These are phyloP conservation scores for Triadica sebifera DNA, from an alignment of 345 rosid genomes.

Conservation along the genomic window DNA sequence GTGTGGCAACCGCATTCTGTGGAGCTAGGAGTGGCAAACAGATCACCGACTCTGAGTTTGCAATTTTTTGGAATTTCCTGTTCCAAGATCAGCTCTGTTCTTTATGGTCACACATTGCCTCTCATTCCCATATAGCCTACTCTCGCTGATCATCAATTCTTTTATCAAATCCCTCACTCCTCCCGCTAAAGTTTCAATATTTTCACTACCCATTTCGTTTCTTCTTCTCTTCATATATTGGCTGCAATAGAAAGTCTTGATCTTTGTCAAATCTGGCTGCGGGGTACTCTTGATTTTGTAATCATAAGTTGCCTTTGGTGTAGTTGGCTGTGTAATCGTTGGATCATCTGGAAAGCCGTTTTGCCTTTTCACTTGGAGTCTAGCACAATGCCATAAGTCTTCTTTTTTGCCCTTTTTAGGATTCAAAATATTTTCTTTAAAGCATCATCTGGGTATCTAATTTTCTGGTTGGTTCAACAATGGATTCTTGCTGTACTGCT, in stretches of 20 bases:
- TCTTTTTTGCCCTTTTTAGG: not conserved
- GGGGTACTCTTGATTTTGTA: not conserved
- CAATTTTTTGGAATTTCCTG: too few species aligned
- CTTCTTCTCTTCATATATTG: not conserved
- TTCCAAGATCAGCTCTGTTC: not conserved
- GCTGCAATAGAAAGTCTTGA: not conserved
- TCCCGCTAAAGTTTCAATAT: too few species aligned
- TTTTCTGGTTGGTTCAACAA: slow-evolving; percentile 18
- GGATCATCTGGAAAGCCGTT: not conserved
- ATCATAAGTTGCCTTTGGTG: not conserved
- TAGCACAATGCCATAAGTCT: not conserved
- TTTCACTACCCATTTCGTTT: too few species aligned
- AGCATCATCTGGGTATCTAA: not conserved
- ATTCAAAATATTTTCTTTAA: not conserved
- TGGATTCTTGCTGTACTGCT: slow-evolving; percentile 51
- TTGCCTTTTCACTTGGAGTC: not conserved
- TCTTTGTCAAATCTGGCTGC: not conserved
- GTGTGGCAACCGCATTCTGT: slow-evolving; percentile 15
- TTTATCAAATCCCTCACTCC: not conserved
- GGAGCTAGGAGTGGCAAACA: slow-evolving; percentile 11
- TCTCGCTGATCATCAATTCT: not conserved
- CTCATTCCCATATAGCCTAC: not conserved
- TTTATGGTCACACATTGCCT: not conserved
- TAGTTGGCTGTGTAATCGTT: not conserved
- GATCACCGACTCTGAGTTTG: not conserved